Conservation (phyloP, 768 basidiomycete genomes). For the Pleurotus ostreatus region DNA sequence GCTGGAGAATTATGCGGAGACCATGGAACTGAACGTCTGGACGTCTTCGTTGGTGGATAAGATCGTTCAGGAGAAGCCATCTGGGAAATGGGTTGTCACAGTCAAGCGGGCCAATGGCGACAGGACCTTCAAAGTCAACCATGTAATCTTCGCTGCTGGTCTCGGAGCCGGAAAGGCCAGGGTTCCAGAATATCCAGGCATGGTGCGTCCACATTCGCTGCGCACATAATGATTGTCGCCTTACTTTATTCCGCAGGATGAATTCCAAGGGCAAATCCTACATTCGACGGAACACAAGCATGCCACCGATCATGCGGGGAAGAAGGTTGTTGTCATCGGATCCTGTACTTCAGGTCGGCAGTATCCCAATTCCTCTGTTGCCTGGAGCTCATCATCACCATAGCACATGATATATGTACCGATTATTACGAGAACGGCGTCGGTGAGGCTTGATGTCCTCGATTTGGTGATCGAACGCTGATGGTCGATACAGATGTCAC, state of each 20-base stretch:
- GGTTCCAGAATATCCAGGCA: conserved; percentile 43
- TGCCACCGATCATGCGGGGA: conserved; percentile 45
- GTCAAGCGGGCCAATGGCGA: conserved; percentile 28
- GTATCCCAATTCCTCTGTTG: neutral
- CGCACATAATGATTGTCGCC: neutral
- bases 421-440: conserved; percentile 44
- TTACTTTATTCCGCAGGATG: conserved; percentile 23
- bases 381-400: neutral
- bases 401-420: conserved; percentile 41
- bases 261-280: conserved; percentile 43
- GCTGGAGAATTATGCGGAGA: conserved; percentile 50
- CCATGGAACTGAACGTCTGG: conserved; percentile 52
- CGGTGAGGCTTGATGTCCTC: conserved; percentile 15
- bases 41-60: conserved; percentile 33
- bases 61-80: conserved; percentile 24
- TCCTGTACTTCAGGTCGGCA: conserved; percentile 49
- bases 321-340: conserved; percentile 61
- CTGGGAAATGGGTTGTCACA: conserved; percentile 35
- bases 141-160: conserved; percentile 55
- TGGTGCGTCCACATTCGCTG: conserved; percentile 19
- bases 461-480: conserved; percentile 3
- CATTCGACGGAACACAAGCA: conserved; percentile 50
- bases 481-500: conserved; percentile 29
- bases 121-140: conserved; percentile 35
- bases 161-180: conserved; percentile 39